A percentile compares a stretch with the other conserved stretches of the same genome.
phyloP scores from a whole-genome alignment of 2,329 filamentous ascomycete species.

The Ophiostoma ips region DNA sequence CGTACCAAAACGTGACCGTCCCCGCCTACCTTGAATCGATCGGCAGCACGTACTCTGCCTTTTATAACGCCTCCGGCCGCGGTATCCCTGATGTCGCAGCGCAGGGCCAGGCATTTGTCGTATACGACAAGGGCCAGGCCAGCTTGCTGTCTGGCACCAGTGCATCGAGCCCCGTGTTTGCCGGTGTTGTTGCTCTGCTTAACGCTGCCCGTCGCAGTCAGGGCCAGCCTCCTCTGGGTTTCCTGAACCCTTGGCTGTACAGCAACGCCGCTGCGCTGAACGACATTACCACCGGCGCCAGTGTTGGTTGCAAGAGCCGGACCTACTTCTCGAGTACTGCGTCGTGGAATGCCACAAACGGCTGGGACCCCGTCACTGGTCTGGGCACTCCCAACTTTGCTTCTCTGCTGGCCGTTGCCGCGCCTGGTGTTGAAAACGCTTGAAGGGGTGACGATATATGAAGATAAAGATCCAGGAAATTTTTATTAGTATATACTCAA shows the following conservation, averaged over 20 bases:
- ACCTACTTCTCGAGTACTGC: constrained; percentile 9
- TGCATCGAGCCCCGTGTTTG: constrained; percentile 27
- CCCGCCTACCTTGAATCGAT: constrained; percentile 26
- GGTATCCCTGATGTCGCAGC: constrained; percentile 38
- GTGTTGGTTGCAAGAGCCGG: constrained; percentile 15
- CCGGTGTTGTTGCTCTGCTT: constrained; percentile 28
- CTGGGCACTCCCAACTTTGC: constrained; percentile 18
- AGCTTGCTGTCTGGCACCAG: constrained; percentile 19
- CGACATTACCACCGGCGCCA: constrained; percentile 17
- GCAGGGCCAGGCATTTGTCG: constrained; percentile 29
- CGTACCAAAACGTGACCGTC: constrained; percentile 27
- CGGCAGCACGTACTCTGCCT: constrained; percentile 27
- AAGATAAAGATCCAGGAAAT: background rate
- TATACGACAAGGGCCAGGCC: constrained; percentile 14
- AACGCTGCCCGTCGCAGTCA: constrained; percentile 28
- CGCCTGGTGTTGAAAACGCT: constrained; percentile 8
- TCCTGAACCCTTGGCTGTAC: constrained; percentile 30
- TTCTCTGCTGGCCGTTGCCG: constrained; percentile 7
- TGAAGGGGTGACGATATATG: background rate
- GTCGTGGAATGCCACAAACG: constrained; percentile 20
- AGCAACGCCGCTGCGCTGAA: constrained; percentile 16
- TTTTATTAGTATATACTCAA: too few species aligned
- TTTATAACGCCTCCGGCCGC: constrained; percentile 30
- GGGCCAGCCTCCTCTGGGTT: constrained; percentile 26
- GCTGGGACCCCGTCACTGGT: constrained; percentile 23